Evolutionary conservation across 2,329 filamentous ascomycete genomes (phyloP), one percentile per base, ranked within the genome.

Genomic region (Penicillium sp.): DNA sequence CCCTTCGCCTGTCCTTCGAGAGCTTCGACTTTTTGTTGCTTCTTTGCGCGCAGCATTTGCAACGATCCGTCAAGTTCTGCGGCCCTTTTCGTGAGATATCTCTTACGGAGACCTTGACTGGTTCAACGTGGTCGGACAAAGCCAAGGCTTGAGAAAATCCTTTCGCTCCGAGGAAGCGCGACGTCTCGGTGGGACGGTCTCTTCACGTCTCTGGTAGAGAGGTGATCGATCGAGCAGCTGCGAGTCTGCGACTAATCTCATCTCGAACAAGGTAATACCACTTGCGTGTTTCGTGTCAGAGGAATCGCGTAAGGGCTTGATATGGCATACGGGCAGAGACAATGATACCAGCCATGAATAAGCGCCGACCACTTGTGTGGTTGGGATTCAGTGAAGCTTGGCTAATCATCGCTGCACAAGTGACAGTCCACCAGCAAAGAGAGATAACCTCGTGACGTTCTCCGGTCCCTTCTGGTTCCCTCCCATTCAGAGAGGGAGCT

Each of bases 21-120:
- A 64, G 57, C 58, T 60, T 53, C 49, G 51, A 55, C 59, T 37
- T 36, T 13, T 45, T 45, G 54, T 56, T 58, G 60, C 58, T 57
- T 45, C 55, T 45, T 41, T 57, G 29, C 29, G 47, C 52, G 41
- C 43, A 43, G 27, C 44, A 47, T 43, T 58, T 55, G 60, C 58
- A 61, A 56, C 54, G 47, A 55, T 43, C 51, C 54, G 53, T 59
- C 61, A 60, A 55, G 57, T 62, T 65, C 59, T 58, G 54, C 54
- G 60, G 59, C 63, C 60, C 56, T 59, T 62, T 63, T 58, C 62
- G 62, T 65, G 64, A 65, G 58, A 63, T 54, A 51, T 39, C 46
- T 56, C 56, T 67, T 61, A 60, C 62, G 63, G 66, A 67, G 64
- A 66, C 66, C 66, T 69, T 67, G 56, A 66, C 63, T 67, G 66